Base-by-base conservation (phyloP, 2,329 filamentous ascomycete species). In the Aspergillus sp. region DNA sequence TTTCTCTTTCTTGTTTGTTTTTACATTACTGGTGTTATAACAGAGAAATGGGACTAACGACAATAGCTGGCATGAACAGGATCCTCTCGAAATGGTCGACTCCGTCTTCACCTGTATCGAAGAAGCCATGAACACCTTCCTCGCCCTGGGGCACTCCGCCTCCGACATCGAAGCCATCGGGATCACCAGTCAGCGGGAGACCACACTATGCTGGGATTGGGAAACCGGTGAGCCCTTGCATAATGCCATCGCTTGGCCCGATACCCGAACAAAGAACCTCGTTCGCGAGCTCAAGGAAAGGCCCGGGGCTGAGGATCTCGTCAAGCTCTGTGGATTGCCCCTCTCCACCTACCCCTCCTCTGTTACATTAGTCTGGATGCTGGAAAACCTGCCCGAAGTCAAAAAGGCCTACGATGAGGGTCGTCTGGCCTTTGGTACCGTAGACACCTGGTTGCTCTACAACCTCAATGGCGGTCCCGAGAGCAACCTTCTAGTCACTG, bases 131-230 rank as follows among this genome's bases (percentile, higher is more conserved):
- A 79, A 82, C 60, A 73, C 84, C 38, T 94, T 95, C 69, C 70
- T 81, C 44, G 74, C 79, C n/a, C 72, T 82, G 48, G 88, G 89
- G 51, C 79, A 88, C 68, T 75, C 78, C 22, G 74, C 78, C 50
- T 76, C 78, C 46, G 79, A 85, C 58, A 88, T 95, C 62, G 85
- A 74, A 64, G 80, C 86, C 9, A 77, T 95, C 55, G 90, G 90
- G 48, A 86, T 95, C 64, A 94, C 89, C 50, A 94, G 90, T 70
- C 89, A 95, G 74, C 83, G 90, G 64, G 90, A 95, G 69, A 95
- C 90, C 1, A 88, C 85, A 1, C 76, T 95, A 1, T 83, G 90
- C 22, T 95, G 89, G 89, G 88, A 95, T 66, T 80, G 77, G 59
- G 77, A 79, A 56, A 93, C 87, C 1, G 90, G 90, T 54, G 79